Conservation (phyloP, 2,329 filamentous ascomycete species). For the Trichoderma sp. region DNA sequence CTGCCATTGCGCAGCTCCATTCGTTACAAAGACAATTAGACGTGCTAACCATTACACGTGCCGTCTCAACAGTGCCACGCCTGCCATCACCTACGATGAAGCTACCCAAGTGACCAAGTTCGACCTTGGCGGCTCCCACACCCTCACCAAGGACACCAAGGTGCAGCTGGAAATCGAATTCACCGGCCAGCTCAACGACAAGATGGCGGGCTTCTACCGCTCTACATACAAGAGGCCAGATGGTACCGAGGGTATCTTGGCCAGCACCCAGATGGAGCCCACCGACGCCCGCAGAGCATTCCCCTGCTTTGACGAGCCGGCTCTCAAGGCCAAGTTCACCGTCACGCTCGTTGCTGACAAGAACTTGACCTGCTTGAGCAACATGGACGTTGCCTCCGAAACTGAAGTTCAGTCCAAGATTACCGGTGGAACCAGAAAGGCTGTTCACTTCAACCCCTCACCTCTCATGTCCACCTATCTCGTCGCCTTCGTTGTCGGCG, state of each 20-base stretch:
- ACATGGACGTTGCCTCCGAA: slow-evolving; percentile 90
- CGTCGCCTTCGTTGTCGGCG: slow-evolving; percentile 88
- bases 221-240: slow-evolving; percentile 85
- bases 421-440: slow-evolving; percentile 58
- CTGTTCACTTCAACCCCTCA: slow-evolving; percentile 87
- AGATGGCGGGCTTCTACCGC: slow-evolving; percentile 97
- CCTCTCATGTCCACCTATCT: slow-evolving; percentile 96
- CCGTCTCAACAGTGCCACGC: slow-evolving; percentile 22
- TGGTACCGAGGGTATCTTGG: slow-evolving; percentile 77
- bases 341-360: slow-evolving; percentile 90
- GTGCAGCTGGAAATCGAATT: slow-evolving; percentile 63
- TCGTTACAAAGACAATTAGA: too few species aligned
- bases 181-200: slow-evolving; percentile 79
- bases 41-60: background rate
- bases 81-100: slow-evolving; percentile 68
- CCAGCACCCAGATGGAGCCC: slow-evolving; percentile 93
- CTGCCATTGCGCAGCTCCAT: background rate
- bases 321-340: slow-evolving; percentile 88
- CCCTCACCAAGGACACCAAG: slow-evolving; percentile 70
- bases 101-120: slow-evolving; percentile 79
- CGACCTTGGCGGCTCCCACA: slow-evolving; percentile 63
- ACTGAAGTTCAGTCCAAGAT: slow-evolving; percentile 53
- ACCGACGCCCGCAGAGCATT: slow-evolving; percentile 91
- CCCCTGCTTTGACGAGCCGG: slow-evolving; percentile 94
- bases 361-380: slow-evolving; percentile 86